These are phyloP conservation scores for Schizochytrium sp. DNA, from an alignment of 108 stramenopile genomes.

Conservation along the genomic window DNA sequence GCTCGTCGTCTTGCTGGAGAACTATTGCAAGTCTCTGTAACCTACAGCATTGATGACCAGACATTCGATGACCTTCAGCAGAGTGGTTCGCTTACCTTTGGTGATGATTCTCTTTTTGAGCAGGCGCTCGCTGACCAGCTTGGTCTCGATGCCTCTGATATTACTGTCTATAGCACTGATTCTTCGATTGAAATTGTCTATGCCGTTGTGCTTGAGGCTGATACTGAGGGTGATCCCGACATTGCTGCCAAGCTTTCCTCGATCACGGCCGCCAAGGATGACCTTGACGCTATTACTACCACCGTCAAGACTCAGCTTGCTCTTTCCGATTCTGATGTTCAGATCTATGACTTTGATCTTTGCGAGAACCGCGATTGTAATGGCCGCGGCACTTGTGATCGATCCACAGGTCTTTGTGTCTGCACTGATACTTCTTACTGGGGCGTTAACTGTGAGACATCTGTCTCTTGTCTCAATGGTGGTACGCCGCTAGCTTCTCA, in stretches of 20 bases:
- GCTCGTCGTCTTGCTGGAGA: neutral
- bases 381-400: slow-evolving; percentile 15
- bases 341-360: neutral
- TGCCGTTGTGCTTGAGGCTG: neutral
- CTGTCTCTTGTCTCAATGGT: neutral
- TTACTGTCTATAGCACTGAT: neutral
- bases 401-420: neutral
- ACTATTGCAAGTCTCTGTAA: neutral
- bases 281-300: neutral
- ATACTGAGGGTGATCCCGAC: neutral
- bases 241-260: too few species aligned
- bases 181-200: neutral
- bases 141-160: neutral
- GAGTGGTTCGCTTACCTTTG: neutral
- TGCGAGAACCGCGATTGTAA: neutral
- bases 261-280: neutral
- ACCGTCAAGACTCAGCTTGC: neutral
- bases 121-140: neutral
- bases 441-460: neutral
- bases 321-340: neutral
- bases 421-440: neutral
- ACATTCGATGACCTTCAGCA: neutral
- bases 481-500: neutral
- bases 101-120: neutral
- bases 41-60: neutral